Evolutionary conservation across 306 rosid genomes (phyloP).

Genomic region (Malus sieversii): DNA sequence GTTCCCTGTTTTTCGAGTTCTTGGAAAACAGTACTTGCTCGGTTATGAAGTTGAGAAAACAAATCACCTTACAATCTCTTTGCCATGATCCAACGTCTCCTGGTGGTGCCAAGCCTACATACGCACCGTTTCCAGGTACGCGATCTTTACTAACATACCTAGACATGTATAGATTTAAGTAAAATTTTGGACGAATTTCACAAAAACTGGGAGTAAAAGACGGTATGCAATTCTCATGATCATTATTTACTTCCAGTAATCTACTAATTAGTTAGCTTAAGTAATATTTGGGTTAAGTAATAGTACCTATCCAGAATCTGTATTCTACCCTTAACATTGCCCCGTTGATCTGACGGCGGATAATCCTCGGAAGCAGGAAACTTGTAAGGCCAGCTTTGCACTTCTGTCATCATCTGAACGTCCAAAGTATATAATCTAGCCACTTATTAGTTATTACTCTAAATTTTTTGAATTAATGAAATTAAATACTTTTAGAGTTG

Average conservation of each 20-base stretch:
- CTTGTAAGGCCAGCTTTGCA: conserved; percentile 33
- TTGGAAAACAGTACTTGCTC: not conserved
- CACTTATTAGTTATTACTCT: too few relatives aligned
- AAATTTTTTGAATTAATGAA: not conserved
- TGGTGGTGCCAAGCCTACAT: conserved; percentile 47
- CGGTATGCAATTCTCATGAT: too few relatives aligned
- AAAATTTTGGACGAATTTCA: too few relatives aligned
- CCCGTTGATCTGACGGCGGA: conserved; percentile 25
- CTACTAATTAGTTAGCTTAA: not conserved
- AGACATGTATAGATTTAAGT: not conserved
- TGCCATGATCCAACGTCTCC: conserved; percentile 53
- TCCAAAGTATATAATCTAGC: not conserved
- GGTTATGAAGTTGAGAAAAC: not conserved
- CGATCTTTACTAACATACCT: conserved; percentile 14
- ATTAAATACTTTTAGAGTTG: not conserved
- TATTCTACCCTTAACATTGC: conserved; percentile 24
- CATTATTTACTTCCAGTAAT: too few relatives aligned
- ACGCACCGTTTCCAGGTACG: conserved; percentile 22
- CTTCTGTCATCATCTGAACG: conserved; percentile 23
- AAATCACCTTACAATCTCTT: conserved; percentile 66
- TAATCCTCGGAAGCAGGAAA: conserved; percentile 34
- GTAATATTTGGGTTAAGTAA: not conserved
- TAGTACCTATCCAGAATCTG: conserved; percentile 26
- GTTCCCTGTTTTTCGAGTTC: not conserved
- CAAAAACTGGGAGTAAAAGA: not conserved